Evolutionary conservation across 208 protist species (phyloP).

Genomic region (Leishmania arabica): DNA sequence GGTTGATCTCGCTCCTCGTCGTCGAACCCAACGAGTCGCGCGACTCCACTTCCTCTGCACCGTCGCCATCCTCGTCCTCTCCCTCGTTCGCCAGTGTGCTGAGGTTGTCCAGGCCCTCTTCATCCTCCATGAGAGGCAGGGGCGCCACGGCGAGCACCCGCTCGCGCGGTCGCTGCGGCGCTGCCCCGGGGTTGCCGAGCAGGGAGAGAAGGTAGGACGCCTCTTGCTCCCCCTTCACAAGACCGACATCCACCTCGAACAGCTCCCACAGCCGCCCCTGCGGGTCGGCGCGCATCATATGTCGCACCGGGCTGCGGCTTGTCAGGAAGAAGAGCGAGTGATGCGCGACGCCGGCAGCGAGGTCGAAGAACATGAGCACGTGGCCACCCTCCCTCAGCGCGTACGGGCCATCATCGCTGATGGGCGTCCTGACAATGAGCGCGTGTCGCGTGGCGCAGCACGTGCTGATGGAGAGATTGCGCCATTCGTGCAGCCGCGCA

Average conservation of each 20-base stretch:
- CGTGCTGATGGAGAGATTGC: constrained; percentile 32
- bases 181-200: constrained; percentile 15
- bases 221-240: constrained; percentile 27
- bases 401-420: constrained; percentile 37
- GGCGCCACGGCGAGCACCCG: constrained; percentile 30
- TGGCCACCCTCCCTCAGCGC: constrained; percentile 30
- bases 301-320: constrained; percentile 35
- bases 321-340: constrained; percentile 44
- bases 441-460: constrained; percentile 30
- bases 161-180: constrained; percentile 24
- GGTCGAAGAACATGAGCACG: constrained; percentile 54
- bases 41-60: neutral
- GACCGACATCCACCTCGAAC: constrained; percentile 45
- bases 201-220: constrained; percentile 34
- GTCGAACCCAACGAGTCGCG: neutral
- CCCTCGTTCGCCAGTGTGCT: constrained; percentile 5
- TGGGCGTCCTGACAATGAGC: constrained; percentile 34
- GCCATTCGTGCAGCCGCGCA: constrained; percentile 48
- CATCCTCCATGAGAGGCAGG: constrained; percentile 30
- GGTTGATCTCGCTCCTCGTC: neutral
- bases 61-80: neutral
- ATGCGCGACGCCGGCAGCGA: constrained; percentile 33
- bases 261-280: constrained; percentile 42
- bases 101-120: constrained; percentile 10
- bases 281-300: constrained; percentile 45